Percentiles rank a stretch among this genome's conserved stretches.
Evolutionary conservation across 2,329 filamentous ascomycete genomes (phyloP).

Genomic region (Trichoderma koningii): DNA sequence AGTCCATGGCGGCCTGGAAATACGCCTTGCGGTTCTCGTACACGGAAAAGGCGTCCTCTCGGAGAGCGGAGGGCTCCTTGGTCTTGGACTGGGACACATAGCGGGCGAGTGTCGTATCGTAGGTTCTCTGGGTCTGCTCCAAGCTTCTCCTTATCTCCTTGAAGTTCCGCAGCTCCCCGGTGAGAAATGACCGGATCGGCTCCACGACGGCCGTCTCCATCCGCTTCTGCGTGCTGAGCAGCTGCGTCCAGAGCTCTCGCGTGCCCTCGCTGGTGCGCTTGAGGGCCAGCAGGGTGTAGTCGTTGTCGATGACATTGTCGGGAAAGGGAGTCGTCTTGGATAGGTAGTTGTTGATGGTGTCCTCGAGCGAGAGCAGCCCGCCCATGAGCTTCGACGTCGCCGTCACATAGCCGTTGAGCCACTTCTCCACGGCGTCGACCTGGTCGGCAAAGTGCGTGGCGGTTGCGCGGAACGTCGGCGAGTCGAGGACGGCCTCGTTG

Average conservation of each 20-base stretch:
- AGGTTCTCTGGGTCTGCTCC: slow-evolving; percentile 79
- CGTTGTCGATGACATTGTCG: slow-evolving; percentile 87
- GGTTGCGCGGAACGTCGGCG: slow-evolving; percentile 89
- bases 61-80: slow-evolving; percentile 86
- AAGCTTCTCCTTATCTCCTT: slow-evolving; percentile 78
- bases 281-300: slow-evolving; percentile 88
- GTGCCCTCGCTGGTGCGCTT: slow-evolving; percentile 83
- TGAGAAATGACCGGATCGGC: slow-evolving; percentile 76
- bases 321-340: slow-evolving; percentile 73
- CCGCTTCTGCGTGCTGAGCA: slow-evolving; percentile 72
- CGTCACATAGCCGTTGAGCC: slow-evolving; percentile 69
- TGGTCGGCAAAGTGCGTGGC: slow-evolving; percentile 87
- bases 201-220: slow-evolving; percentile 78
- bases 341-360: slow-evolving; percentile 75
- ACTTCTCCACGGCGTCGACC: slow-evolving; percentile 85
- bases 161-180: slow-evolving; percentile 78
- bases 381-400: slow-evolving; percentile 58
- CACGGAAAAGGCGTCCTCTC: slow-evolving; percentile 94
- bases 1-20: slow-evolving; percentile 90
- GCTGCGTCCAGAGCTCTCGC: slow-evolving; percentile 81
- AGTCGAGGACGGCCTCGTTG: slow-evolving; percentile 95
- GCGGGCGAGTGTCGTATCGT: slow-evolving; percentile 77
- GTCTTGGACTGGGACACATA: slow-evolving; percentile 86
- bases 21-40: slow-evolving; percentile 92
- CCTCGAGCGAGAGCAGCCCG: slow-evolving; percentile 73